Evolutionary conservation across 2,329 filamentous ascomycete genomes (phyloP).

Genomic region (Cladosporium halotolerans): DNA sequence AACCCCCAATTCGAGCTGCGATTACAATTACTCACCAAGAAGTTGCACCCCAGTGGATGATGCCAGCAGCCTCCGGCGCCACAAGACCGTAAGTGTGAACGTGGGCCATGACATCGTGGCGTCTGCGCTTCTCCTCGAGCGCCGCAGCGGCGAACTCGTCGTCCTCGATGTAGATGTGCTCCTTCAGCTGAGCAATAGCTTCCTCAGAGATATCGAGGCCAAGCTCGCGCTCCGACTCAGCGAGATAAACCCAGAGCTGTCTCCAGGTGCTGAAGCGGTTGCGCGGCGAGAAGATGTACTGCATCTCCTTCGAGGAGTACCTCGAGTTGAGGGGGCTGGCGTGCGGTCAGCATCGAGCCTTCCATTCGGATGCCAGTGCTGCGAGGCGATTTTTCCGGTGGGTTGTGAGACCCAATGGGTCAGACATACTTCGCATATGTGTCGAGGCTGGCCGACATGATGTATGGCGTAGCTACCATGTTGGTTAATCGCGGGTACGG

Average conservation of each 20-base stretch:
- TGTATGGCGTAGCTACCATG: conserved; percentile 14
- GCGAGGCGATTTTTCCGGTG: background rate
- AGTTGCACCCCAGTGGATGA: conserved; percentile 72
- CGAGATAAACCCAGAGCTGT: conserved; percentile 77
- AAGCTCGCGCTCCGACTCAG: conserved; percentile 74
- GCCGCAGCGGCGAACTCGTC: conserved; percentile 43
- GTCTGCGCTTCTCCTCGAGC: conserved; percentile 42
- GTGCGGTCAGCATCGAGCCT: conserved; percentile 34
- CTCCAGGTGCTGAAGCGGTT: conserved; percentile 74
- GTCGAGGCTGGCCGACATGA: conserved; percentile 22
- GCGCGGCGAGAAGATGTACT: conserved; percentile 70
- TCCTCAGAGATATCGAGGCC: conserved; percentile 70
- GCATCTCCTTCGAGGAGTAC: conserved; percentile 71
- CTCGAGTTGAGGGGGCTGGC: conserved; percentile 64
- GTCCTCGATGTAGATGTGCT: conserved; percentile 40
- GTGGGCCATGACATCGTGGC: conserved; percentile 50
- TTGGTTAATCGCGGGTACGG: conserved; percentile 1
- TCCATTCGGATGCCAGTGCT: background rate
- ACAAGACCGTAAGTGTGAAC: conserved; percentile 59
- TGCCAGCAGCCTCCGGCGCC: conserved; percentile 70
- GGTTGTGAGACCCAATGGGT: background rate
- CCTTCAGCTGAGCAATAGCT: conserved; percentile 42
- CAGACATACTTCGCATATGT: conserved; percentile 28
- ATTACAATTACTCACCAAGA: conserved; percentile 33
- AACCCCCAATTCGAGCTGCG: conserved; percentile 5